These are phyloP conservation scores for Chamaecyparis obtusa DNA, from an alignment of 75 land plant species.

Conservation along the genomic window DNA sequence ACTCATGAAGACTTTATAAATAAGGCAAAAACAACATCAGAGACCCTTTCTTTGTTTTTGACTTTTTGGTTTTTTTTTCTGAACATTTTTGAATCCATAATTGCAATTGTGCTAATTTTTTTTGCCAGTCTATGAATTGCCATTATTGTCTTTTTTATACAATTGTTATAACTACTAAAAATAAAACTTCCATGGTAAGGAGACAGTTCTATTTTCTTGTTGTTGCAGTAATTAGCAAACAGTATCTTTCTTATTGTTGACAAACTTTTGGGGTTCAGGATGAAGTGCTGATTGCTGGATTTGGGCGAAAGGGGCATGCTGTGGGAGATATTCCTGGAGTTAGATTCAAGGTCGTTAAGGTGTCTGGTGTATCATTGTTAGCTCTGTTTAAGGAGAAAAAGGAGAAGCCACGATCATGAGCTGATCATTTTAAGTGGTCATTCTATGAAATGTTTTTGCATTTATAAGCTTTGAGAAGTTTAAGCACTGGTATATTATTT, in stretches of 20 bases:
- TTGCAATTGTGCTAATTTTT: neutral
- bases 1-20: no score
- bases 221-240: neutral
- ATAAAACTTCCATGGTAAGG: neutral
- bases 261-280: conserved; percentile 23
- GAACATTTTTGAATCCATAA: no score
- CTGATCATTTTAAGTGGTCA: neutral
- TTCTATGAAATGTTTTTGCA: neutral
- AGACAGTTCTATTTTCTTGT: neutral
- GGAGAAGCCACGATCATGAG: conserved; percentile 70
- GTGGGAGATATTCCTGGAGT: conserved; percentile 89
- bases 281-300: conserved; percentile 69
- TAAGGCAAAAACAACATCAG: no score
- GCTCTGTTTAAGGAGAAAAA: conserved; percentile 85
- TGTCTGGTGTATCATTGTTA: conserved; percentile 70
- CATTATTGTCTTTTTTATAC: neutral
- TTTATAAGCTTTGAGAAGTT: neutral
- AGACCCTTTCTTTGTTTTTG: neutral
- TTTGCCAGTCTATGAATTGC: neutral
- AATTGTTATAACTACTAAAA: neutral
- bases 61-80: neutral
- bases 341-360: conserved; percentile 80
- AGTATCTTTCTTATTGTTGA: neutral
- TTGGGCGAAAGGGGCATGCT: conserved; percentile 64
- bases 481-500: neutral